phyloP scores from a whole-genome alignment of 345 rosid genomes.

The Sisymbrium irio region DNA sequence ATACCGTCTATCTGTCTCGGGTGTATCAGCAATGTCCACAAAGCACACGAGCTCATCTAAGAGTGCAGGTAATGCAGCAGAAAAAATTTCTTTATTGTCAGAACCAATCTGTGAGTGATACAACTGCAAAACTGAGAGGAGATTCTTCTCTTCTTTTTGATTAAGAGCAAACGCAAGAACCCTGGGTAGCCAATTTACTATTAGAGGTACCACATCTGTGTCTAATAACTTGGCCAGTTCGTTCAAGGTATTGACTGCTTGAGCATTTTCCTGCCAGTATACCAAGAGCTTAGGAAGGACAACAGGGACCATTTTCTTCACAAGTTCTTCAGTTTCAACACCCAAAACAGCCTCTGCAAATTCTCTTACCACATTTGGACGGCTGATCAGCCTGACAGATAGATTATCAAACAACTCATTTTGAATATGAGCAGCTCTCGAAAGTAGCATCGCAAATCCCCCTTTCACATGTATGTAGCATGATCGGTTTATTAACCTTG shows the following conservation, averaged over 20 bases:
- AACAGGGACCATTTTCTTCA: constrained; percentile 71
- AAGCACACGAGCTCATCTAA: constrained; percentile 93
- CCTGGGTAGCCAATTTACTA: constrained; percentile 87
- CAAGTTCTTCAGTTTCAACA: constrained; percentile 65
- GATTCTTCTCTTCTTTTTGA: constrained; percentile 56
- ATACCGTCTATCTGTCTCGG: constrained; percentile 77
- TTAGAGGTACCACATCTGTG: constrained; percentile 64
- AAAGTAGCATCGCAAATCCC: constrained; percentile 60
- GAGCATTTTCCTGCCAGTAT: constrained; percentile 61
- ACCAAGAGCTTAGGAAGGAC: constrained; percentile 94
- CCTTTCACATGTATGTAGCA: constrained; percentile 77
- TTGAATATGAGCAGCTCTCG: constrained; percentile 54
- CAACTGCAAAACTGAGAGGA: constrained; percentile 73
- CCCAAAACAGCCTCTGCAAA: constrained; percentile 90
- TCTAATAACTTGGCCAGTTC: constrained; percentile 75
- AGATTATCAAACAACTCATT: constrained; percentile 67
- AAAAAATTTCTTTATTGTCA: constrained; percentile 79
- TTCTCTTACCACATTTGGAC: constrained; percentile 70
- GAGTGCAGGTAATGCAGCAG: constrained; percentile 94
- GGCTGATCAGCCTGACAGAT: constrained; percentile 56
- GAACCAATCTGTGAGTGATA: constrained; percentile 81
- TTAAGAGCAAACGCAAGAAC: constrained; percentile 92
- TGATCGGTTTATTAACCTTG: constrained; percentile 66
- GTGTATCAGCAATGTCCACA: constrained; percentile 63
- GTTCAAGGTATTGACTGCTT: constrained; percentile 52